Evolutionary conservation across 2,329 filamentous ascomycete genomes (phyloP), one percentile per base, ranked within the genome.

Genomic region (Fusarium sp.): DNA sequence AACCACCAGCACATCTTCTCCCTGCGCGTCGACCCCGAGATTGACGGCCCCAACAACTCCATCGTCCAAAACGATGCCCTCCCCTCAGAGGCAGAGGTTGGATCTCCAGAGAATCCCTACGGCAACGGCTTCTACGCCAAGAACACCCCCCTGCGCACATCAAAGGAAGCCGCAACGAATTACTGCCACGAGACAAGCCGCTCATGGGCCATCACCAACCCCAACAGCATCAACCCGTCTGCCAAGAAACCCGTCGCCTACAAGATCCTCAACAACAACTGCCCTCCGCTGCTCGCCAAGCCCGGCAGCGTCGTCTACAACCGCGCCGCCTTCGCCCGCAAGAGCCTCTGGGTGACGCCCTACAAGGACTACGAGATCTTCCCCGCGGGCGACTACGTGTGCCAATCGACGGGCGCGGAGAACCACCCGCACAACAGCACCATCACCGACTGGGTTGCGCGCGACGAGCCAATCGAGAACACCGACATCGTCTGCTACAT

Each of bases 401-500:
- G 94, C 0, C 93, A 97, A 76, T 96, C 94, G 3, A 93, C 90
- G 0, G 94, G 94, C 73, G 89, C 93, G 77, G 69, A 73, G 40
- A 58, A 89, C 39, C 72, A 74, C 5, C 72, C 72, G 64, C 90
- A 91, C 1, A 91, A 91, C 1, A 79, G 81, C 40, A 93, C 92
- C 34, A 82, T 96, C 3, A 88, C 91, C 0, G 85, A 89, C 70
- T 95, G 92, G 93, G 91, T 96, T n/a, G 87, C 92, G 64, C 89
- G 91, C 9, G 81, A 81, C 36, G 89, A 86, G 65, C 85, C 83
- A 32, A 89, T 97, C 70, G 91, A 91, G 53, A 91, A 97, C 82
- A 92, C 89, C 0, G 92, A 97, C 77, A 82, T 97, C 26, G 94
- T 97, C 2, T 86, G 97, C 26, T 97, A 94, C 92, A 94, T 97